Evolutionary conservation across 768 basidiomycete species (phyloP).

Genomic region (Leccinum fibrillosum): DNA sequence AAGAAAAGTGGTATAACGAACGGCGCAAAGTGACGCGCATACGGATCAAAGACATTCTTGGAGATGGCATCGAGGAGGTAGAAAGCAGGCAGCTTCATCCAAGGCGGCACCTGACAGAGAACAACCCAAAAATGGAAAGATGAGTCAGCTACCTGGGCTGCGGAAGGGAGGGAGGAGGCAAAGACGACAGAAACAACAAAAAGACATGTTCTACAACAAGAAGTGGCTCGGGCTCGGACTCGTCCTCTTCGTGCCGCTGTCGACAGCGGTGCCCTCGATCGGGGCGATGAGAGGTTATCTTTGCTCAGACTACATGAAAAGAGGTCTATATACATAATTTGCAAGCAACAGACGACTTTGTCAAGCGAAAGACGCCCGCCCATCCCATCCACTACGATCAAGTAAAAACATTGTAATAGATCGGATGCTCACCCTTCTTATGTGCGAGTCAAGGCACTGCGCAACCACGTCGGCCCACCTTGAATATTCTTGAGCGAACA

Average conservation of each 20-base stretch:
- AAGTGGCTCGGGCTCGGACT: slow-evolving; percentile 36
- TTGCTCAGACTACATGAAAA: slow-evolving; percentile 42
- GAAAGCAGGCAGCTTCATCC: slow-evolving; percentile 90
- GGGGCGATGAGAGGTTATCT: slow-evolving; percentile 35
- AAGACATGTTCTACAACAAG: slow-evolving; percentile 18
- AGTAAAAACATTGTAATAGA: slow-evolving; percentile 22
- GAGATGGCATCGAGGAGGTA: slow-evolving; percentile 96
- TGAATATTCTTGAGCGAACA: slow-evolving; percentile 85
- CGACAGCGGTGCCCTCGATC: slow-evolving; percentile 31
- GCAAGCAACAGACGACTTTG: slow-evolving; percentile 26
- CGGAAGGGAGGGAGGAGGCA: slow-evolving; percentile 9
- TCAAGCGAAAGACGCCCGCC: slow-evolving; percentile 23
- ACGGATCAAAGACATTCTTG: slow-evolving; percentile 94
- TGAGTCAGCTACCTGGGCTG: slow-evolving; percentile 60
- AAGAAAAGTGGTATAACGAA: slow-evolving; percentile 84
- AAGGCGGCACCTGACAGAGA: slow-evolving; percentile 69
- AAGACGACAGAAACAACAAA: slow-evolving; percentile 32
- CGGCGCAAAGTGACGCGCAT: slow-evolving; percentile 79
- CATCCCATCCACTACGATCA: slow-evolving; percentile 27
- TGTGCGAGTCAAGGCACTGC: slow-evolving; percentile 80
- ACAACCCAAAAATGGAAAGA: slow-evolving; percentile 34
- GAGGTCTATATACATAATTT: slow-evolving; percentile 45
- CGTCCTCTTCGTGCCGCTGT: slow-evolving; percentile 32
- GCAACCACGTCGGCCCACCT: slow-evolving; percentile 78
- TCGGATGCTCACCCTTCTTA: slow-evolving; percentile 75